Base-by-base conservation (phyloP, 768 basidiomycete genomes). In the Heimioporus sp. region DNA sequence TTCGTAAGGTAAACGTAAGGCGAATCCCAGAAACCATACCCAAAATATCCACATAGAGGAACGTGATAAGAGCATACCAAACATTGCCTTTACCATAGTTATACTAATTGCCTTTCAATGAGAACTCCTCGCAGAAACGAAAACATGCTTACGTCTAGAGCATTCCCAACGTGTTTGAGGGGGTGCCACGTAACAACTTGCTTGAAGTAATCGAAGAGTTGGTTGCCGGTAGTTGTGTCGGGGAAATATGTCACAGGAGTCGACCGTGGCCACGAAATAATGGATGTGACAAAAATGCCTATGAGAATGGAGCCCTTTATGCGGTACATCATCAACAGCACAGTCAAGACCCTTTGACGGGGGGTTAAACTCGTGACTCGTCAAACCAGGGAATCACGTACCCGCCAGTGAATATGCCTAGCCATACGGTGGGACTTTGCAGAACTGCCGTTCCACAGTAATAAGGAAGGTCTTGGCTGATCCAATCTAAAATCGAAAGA, bases 31-130 rank as follows among this genome's bases (percentile, higher is more conserved):
- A 10, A 5, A 55, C 65, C 78, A 42, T 58, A 85, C 83, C 86
- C 61, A 90, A 78, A 56, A 92, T 88, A 69, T 90, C 89, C 59
- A 93, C 91, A 65, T 92, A 93, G 49, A 94, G 80, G 81, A 94
- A 91, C 0, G 91, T 93, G 65, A 91, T 72, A 24, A 93, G 76
- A 7, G 91, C 91, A 66, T 92, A 90, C 91, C 91, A 93, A 21
- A 92, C 86, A 34, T 72, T 79, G 43, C 88, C 88, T 52, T 85
- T 89, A 35, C 76, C 75, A 62, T 69, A 71, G 53, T 65, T 64
- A 54, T 78, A 81, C 82, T 83, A 59, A 34, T 38, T 16, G 42
- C 45, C 16, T 43, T 43, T 57, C n/a, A 65, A 42, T 55, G 32
- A 35, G 35, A 35, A 20, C 19, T 19, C 38, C 8, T 41, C 5